Evolutionary conservation across 2,329 filamentous ascomycete genomes (phyloP), one percentile per base, ranked within the genome.

Genomic region (Botrytis sinoallii): DNA sequence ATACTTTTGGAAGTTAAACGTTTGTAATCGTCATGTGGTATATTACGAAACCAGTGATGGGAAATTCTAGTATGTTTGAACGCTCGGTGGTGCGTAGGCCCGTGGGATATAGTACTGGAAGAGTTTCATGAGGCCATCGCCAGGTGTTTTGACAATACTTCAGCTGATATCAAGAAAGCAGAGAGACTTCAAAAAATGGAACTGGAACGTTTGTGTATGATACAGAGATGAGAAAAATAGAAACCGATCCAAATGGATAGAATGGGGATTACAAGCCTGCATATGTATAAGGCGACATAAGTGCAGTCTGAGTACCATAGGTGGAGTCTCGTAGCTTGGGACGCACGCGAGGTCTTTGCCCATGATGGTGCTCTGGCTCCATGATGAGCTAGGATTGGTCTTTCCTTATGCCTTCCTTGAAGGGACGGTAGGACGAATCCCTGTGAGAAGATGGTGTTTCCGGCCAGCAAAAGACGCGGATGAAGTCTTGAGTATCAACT

Each of bases 121-220:
- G 65, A 63, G 70, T 74, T 76, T 78, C 74, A 78, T 74, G 68
- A 73, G 68, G 70, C 70, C 76, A 78, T 78, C 75, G 60, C 32
- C 65, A 71, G 65, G 32, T 71, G 64, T n/a, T 68, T 48, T 73
- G 35, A 63, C 74, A 42, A 59, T 71, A 60, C 61, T 64, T 70
- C 48, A 67, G 64, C 71, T 46, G 69, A 48, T 70, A 46, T 74
- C n/a, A 67, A 70, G 66, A 73, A 60, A 72, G 64, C 52, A 72
- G 29, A 69, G n/a, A 48, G 29, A 9, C 6, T 42, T 42, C 61
- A 72, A 72, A 72, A 72, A 68, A 44, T 48, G 38, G 52, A 61
- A 60, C 48, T 69, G 48, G 48, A 57, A 69, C 38, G 48, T 42
- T 57, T 40, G 25, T 32, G n/a, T 57, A 25, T 57, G 48, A 69